These are phyloP conservation scores for Alternaria angustiovoidea DNA, from an alignment of 2,329 filamentous ascomycete genomes.

Conservation along the genomic window DNA sequence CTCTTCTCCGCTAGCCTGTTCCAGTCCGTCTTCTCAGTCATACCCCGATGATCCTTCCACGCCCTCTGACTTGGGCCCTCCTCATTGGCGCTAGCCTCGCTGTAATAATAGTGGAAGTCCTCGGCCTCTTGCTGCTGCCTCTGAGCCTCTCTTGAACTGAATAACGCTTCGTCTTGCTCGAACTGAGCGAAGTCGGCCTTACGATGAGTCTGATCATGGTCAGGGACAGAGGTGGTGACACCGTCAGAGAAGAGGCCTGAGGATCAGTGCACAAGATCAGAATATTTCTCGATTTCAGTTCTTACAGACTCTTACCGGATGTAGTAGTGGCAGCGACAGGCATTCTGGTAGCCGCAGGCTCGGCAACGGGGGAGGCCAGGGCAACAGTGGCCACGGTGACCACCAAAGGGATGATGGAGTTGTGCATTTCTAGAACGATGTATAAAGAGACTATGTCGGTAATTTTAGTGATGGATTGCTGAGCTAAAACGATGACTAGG, in stretches of 20 bases:
- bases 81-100: not conserved
- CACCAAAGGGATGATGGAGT: not conserved
- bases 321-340: not conserved
- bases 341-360: not conserved
- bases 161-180: too few species aligned
- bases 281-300: not conserved
- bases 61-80: accelerated
- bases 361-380: not conserved
- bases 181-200: too few species aligned
- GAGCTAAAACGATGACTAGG: not conserved
- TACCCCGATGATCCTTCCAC: not conserved
- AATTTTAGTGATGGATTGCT: not conserved
- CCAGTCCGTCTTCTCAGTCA: not conserved
- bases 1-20: not conserved
- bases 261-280: not conserved
- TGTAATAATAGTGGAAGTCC: not conserved
- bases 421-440: not conserved
- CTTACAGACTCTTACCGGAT: not conserved
- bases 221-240: not conserved
- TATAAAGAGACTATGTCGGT: not conserved
- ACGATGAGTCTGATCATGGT: too few species aligned
- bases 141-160: too few species aligned
- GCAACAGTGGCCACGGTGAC: not conserved
- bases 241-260: not conserved
- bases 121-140: not conserved